These are phyloP conservation scores for Rhynchosporium graminicola DNA, from an alignment of 2,329 filamentous ascomycete genomes.

Conservation along the genomic window DNA sequence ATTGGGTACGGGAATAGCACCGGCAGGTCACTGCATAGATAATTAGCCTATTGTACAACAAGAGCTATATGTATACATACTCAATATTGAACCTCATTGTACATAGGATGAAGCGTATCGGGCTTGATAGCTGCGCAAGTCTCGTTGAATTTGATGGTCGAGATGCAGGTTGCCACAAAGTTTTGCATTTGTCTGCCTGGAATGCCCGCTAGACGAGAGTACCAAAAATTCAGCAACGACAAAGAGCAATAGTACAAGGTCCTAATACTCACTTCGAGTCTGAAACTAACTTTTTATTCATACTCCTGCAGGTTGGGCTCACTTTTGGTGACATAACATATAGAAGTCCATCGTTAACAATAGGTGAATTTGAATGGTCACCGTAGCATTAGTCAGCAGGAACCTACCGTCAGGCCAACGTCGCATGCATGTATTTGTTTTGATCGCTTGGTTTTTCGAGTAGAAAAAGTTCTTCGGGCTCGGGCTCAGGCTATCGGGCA, in stretches of 20 bases:
- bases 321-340: neutral
- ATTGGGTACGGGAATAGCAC: constrained; percentile 74
- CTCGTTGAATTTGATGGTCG: neutral
- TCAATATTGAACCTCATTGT: constrained; percentile 81
- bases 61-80: constrained; percentile 45
- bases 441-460: neutral
- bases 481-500: too few relatives aligned
- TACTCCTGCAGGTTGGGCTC: neutral
- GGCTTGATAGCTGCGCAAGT: neutral
- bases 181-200: neutral
- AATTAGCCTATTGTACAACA: constrained; percentile 27
- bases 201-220: neutral
- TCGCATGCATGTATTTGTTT: neutral
- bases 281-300: neutral
- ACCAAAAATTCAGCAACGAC: neutral
- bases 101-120: neutral
- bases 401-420: neutral
- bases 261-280: neutral
- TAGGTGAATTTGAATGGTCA: neutral
- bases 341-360: neutral
- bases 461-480: too few relatives aligned
- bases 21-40: constrained; percentile 57
- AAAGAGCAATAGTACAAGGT: neutral
- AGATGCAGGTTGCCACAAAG: constrained; percentile 1
- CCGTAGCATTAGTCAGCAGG: constrained; percentile 12